Conservation (phyloP, 2,329 filamentous ascomycete species). For the Fusarium sacchari region DNA sequence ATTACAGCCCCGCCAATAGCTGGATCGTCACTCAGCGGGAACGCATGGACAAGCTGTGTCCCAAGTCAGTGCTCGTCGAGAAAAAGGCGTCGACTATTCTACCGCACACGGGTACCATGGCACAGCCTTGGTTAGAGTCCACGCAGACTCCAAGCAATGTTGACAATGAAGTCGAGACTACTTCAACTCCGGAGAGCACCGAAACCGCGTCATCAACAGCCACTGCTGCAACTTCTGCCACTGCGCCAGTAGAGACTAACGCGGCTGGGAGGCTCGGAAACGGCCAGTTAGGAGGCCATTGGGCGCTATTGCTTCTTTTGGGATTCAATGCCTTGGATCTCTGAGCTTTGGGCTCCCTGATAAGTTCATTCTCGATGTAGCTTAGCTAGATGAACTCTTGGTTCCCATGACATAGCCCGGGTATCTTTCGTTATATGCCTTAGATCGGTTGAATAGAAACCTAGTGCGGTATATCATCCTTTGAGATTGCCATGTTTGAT, state of each 20-base stretch:
- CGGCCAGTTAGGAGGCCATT: rapidly evolving
- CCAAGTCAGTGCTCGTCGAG: neutral
- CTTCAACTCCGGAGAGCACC: neutral
- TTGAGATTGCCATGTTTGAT: too few species aligned
- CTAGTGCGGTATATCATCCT: too few species aligned
- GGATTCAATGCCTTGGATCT: neutral
- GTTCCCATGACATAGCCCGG: rapidly evolving
- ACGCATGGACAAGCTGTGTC: neutral
- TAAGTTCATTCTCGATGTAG: rapidly evolving
- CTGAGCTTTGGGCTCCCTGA: rapidly evolving
- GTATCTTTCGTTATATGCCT: neutral
- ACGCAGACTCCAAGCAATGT: neutral
- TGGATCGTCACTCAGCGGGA: neutral
- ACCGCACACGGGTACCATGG: neutral
- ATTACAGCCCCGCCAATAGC: neutral
- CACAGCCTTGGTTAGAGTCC: neutral
- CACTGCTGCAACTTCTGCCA: rapidly evolving
- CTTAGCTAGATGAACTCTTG: neutral
- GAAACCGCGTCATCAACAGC: rapidly evolving
- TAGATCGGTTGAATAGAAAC: too few species aligned
- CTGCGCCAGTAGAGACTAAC: neutral
- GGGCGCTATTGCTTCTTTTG: neutral
- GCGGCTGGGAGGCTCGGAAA: neutral
- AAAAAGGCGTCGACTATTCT: neutral
- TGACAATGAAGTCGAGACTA: rapidly evolving